These are phyloP conservation scores for Exophiala oligosperma DNA, from an alignment of 2,329 filamentous ascomycete genomes.

Conservation along the genomic window DNA sequence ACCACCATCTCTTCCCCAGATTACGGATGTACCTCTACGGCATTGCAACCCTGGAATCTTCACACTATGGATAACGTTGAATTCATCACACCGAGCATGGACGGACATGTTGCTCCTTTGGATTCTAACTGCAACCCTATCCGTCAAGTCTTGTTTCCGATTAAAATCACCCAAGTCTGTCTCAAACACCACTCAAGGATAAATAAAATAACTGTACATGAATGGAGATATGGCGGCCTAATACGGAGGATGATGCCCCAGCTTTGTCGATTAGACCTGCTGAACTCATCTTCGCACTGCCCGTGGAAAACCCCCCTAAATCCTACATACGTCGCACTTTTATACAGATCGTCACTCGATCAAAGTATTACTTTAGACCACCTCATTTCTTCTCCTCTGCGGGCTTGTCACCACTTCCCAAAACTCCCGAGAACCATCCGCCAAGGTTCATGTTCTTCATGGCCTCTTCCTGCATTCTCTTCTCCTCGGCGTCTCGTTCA, in stretches of 20 bases:
- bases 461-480: conserved; percentile 84
- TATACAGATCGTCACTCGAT: conserved; percentile 6
- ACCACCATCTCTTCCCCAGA: not conserved
- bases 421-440: conserved; percentile 56
- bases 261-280: too few relatives aligned
- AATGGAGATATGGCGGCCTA: conserved; percentile 14
- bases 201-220: not conserved
- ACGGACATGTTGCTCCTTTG: not conserved
- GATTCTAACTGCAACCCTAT: not conserved
- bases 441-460: conserved; percentile 90
- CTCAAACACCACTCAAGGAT: conserved; percentile 2
- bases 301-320: not conserved
- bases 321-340: conserved; percentile 1
- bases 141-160: not conserved
- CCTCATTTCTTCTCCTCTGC: conserved; percentile 27
- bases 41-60: not conserved
- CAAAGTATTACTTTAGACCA: not conserved
- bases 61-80: not conserved
- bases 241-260: not conserved
- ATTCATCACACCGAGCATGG: not conserved
- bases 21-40: not conserved
- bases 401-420: conserved; percentile 42
- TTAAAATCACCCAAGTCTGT: not conserved
- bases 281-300: too few relatives aligned
- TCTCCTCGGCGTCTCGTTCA: conserved; percentile 84